These are phyloP conservation scores for Fusarium sp. DNA, from an alignment of 2,329 filamentous ascomycete species.

Conservation along the genomic window DNA sequence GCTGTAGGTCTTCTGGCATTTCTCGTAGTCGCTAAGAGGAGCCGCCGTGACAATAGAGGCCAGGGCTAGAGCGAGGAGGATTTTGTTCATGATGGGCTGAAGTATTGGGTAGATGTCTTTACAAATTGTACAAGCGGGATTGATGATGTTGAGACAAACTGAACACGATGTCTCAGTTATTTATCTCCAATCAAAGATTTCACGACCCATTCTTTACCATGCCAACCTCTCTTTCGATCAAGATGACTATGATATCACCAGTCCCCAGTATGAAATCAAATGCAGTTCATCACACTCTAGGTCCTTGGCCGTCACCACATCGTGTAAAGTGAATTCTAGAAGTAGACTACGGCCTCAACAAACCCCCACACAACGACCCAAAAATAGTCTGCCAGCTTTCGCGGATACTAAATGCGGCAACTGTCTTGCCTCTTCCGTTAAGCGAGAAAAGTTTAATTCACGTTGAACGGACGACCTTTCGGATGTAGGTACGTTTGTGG, in stretches of 20 bases:
- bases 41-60: conserved; percentile 14
- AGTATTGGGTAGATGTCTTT: not conserved
- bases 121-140: not conserved
- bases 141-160: not conserved
- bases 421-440: not conserved
- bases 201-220: not conserved
- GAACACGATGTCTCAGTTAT: not conserved
- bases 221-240: not conserved
- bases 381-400: not conserved
- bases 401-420: not conserved
- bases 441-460: not conserved
- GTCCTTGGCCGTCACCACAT: not conserved
- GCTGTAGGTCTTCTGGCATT: not conserved
- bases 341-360: not conserved
- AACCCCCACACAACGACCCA: too few relatives aligned
- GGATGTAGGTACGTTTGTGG: not conserved
- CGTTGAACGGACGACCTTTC: not conserved
- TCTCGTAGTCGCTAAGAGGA: conserved; percentile 10
- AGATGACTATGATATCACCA: not conserved
- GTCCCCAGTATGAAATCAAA: not conserved
- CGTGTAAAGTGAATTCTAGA: not conserved
- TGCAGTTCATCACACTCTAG: not conserved
- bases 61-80: conserved; percentile 9
- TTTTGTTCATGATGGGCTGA: conserved; percentile 13
- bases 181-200: not conserved